Base-by-base conservation (phyloP, 169 alveolate genomes). In the Cryptosporidium andersoni region DNA sequence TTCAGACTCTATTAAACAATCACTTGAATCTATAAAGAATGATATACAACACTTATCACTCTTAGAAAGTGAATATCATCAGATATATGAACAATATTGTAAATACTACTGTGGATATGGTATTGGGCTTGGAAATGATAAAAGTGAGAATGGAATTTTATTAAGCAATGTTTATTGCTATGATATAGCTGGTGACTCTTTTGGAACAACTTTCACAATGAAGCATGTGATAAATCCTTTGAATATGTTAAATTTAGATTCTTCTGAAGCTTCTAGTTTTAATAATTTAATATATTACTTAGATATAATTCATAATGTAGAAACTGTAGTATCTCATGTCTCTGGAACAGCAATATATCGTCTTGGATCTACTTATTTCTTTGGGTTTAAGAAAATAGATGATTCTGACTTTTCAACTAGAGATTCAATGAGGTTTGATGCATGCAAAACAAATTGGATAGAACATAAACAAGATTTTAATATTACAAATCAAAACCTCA, bases 301-400 rank as follows among this genome's bases (percentile, higher is more conserved):
- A 25, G 85, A 74, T 43, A 74, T 60, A 4, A 74, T 74, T 25
- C 85, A 74, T 25, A 74, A 74, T 74, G 85, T 74, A n/a, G 85
- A 74, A 62, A 74, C 85, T 4, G 16, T 74, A 4, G 45, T 74
- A 4, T 74, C 85, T 7, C 85, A 74, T 16, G 14, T 55, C 5
- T 74, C 67, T 6, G 85, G 85, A 25, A 58, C 60, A 12, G 42
- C 85, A 7, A 74, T 58, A 42, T 74, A 74, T 25, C 8, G 37
- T 47, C 49, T 74, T 48, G 67, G 85, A 5, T 74, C 85, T 8
- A 62, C 58, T n/a, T 74, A 58, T 43, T 74, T 58, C 12, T 74
- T 34, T 74, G 85, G 85, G 42, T 74, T 74, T 12, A 74, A 11
- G 14, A 58, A 55, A 14, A 43, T 58, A 8, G 53, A 53, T 6